These are phyloP conservation scores for Sphaceloma murrayae DNA, from an alignment of 2,329 filamentous ascomycete species.

Conservation along the genomic window DNA sequence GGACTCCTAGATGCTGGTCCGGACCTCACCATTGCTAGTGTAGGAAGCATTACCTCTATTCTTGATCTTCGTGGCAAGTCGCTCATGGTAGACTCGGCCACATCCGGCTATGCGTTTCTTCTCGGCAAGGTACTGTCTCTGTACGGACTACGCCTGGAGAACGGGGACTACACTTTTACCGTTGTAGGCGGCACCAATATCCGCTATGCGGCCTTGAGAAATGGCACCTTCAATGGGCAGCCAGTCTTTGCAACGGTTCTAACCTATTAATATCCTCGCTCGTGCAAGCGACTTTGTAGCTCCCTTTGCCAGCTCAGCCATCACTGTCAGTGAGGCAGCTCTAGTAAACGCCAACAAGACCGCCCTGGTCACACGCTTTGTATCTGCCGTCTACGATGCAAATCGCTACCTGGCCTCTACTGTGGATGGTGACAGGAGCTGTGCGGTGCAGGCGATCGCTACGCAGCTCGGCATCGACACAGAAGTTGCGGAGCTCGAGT, in stretches of 20 bases:
- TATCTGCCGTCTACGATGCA: slow-evolving; percentile 26
- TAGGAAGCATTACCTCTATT: slow-evolving; percentile 24
- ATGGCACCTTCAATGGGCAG: slow-evolving; percentile 24
- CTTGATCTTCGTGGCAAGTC: slow-evolving; percentile 24
- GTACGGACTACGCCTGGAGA: slow-evolving; percentile 20
- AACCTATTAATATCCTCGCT: slow-evolving; percentile 19
- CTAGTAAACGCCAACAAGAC: slow-evolving; percentile 21
- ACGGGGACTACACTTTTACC: slow-evolving; percentile 22
- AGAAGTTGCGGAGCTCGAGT: slow-evolving; percentile 23
- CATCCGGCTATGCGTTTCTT: slow-evolving; percentile 26
- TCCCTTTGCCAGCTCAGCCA: slow-evolving; percentile 20
- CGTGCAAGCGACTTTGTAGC: slow-evolving; percentile 8
- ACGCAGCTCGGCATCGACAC: slow-evolving; percentile 22
- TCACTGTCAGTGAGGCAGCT: slow-evolving; percentile 21
- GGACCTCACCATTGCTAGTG: slow-evolving; percentile 26
- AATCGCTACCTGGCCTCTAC: slow-evolving; percentile 22
- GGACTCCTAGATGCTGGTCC: slow-evolving; percentile 28
- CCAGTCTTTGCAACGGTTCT: slow-evolving; percentile 27
- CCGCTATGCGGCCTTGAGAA: slow-evolving; percentile 25
- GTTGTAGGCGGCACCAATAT: slow-evolving; percentile 25
- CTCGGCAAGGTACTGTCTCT: slow-evolving; percentile 21
- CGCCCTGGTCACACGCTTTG: slow-evolving; percentile 20
- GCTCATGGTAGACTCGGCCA: slow-evolving; percentile 26
- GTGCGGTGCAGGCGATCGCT: slow-evolving; percentile 23
- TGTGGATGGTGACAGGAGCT: slow-evolving; percentile 20